phyloP scores from a whole-genome alignment of 2,329 filamentous ascomycete species.

The Diaporthe ilicicola region DNA sequence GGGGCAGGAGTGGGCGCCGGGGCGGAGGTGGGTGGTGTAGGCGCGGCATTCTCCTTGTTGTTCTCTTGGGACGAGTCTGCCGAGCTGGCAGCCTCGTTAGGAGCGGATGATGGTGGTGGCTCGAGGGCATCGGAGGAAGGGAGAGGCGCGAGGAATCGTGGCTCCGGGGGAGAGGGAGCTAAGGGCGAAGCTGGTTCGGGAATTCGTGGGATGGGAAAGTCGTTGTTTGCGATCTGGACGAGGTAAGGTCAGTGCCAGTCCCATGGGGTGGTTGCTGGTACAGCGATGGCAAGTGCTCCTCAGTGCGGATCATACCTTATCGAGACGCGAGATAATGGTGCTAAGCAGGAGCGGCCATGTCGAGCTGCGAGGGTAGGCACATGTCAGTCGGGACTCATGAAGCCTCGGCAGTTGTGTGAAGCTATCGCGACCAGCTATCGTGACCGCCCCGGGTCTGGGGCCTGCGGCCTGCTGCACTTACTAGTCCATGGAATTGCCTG shows the following conservation, averaged over 20 bases:
- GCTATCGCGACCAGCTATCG: neutral
- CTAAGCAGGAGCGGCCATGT: constrained; percentile 75
- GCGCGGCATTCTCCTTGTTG: constrained; percentile 74
- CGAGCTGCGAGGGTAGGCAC: constrained; percentile 58
- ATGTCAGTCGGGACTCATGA: constrained; percentile 38
- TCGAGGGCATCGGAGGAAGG: constrained; percentile 54
- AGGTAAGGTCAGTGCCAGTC: constrained; percentile 16
- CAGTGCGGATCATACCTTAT: constrained; percentile 56
- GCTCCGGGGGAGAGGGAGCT: constrained; percentile 49
- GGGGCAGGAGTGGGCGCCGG: constrained; percentile 42
- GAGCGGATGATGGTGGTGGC: constrained; percentile 52
- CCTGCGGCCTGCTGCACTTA: constrained; percentile 50
- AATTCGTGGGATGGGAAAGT: constrained; percentile 77
- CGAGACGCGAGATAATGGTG: constrained; percentile 72
- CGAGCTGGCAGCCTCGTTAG: constrained; percentile 41
- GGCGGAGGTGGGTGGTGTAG: constrained; percentile 41
- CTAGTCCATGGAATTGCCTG: constrained; percentile 64
- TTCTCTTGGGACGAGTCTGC: constrained; percentile 60
- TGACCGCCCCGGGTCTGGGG: neutral
- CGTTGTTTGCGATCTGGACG: constrained; percentile 74
- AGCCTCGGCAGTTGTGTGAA: neutral
- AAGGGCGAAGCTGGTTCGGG: constrained; percentile 52
- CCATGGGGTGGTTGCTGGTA: neutral
- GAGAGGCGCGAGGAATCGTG: constrained; percentile 54
- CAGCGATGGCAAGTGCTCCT: neutral